phyloP scores from a whole-genome alignment of 2,329 filamentous ascomycete species.

The Penicillium sp. region DNA sequence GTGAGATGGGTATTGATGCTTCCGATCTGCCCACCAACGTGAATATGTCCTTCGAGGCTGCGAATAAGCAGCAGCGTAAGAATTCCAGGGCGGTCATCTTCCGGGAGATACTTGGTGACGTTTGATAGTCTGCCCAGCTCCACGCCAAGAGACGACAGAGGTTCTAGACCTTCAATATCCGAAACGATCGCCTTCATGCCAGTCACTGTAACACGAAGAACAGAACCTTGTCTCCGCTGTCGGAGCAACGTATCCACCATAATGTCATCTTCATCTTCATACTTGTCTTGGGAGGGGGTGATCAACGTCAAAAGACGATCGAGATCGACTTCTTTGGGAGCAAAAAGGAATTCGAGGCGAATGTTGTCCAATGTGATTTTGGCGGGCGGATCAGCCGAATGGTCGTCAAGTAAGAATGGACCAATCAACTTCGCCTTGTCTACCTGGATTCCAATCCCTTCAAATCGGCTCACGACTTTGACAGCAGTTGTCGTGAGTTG shows the following conservation, averaged over 20 bases:
- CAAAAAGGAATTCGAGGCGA: conserved; percentile 69
- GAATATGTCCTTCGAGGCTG: conserved; percentile 61
- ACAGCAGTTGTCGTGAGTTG: conserved; percentile 76
- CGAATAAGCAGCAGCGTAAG: conserved; percentile 72
- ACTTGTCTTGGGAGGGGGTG: conserved; percentile 88
- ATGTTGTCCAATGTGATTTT: conserved; percentile 66
- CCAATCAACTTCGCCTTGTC: conserved; percentile 75
- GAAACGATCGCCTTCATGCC: conserved; percentile 64
- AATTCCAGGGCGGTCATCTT: conserved; percentile 90
- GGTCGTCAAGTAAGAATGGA: conserved; percentile 59
- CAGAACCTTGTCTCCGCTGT: conserved; percentile 82
- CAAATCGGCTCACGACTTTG: conserved; percentile 75
- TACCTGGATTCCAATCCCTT: conserved; percentile 71
- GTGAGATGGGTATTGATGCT: conserved; percentile 59
- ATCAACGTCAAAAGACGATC: conserved; percentile 81
- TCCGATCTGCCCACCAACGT: conserved; percentile 71
- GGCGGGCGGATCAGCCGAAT: conserved; percentile 55
- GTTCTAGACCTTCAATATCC: conserved; percentile 65
- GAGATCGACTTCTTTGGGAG: conserved; percentile 77
- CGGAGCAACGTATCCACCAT: conserved; percentile 87
- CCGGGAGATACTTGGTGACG: conserved; percentile 90
- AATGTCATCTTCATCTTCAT: conserved; percentile 87
- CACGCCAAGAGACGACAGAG: conserved; percentile 70
- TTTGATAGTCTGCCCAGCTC: conserved; percentile 82
- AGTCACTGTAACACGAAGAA: conserved; percentile 71